Base-by-base conservation (phyloP, 768 basidiomycete species). In the Lepiota subincarnata region DNA sequence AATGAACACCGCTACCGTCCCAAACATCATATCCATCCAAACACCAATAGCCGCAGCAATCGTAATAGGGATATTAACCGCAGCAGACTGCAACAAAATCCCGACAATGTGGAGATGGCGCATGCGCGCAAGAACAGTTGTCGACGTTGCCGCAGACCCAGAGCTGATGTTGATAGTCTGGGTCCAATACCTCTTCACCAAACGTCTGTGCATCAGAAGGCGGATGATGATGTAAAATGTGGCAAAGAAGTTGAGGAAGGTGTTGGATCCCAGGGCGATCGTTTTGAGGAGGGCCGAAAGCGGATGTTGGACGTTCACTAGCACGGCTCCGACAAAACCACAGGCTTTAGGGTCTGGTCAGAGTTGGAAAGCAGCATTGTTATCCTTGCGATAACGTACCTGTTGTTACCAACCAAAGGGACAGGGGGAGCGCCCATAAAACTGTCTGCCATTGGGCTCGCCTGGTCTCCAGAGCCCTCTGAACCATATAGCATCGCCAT, bases 401-500 rank as follows among this genome's bases (percentile, higher is more conserved):
- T 19, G 19, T 14, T n/a, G 18, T 38, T 11, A 38, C 3, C 12
- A 39, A 19, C 37, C 38, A 50, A 4, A 50, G 22, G 5, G 38
- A 40, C 5, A 13, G 16, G 3, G 38, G 26, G 18, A 50, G 10
- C 3, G n/a, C 7, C 48, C 38, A 50, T 6, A 40, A 40, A 2
- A 50, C 11, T 11, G 10, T 41, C 6, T 35, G 13, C 26, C 37
- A 41, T 16, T 40, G 10, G 11, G 48, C 7, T 3, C 26, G 11
- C 12, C 12, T 6, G 20, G 11, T 14, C 26, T 22, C 48, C 3
- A 50, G 16, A 3, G 38, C 39, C 2, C 22, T 39, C 4, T 50
- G 48, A 11, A 50, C 48, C 40, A 41, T 42, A 20, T 34, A 50
- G 28, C 49, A 50, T 19, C 49, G 39, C 49, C 49, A 50, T 34